Conservation (phyloP, 2,329 filamentous ascomycete species). For the Colletotrichum graminicola region DNA sequence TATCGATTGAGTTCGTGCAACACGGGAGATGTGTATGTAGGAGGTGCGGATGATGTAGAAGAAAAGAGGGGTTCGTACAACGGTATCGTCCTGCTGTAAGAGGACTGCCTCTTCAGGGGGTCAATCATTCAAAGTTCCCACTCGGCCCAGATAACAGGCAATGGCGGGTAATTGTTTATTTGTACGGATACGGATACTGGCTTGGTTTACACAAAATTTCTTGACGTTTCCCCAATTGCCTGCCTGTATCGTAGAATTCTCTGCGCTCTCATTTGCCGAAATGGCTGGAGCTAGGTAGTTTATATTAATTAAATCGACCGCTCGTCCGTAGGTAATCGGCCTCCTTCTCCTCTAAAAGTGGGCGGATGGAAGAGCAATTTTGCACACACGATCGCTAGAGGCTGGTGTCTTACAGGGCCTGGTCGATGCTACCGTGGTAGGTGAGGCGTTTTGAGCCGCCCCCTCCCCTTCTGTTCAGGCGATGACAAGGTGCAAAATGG, state of each 20-base stretch:
- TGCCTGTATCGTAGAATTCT: constrained; percentile 31
- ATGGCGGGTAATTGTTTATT: constrained; percentile 27
- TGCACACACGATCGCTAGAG: constrained; percentile 4
- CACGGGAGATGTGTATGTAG: constrained; percentile 25
- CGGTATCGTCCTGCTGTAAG: constrained; percentile 4
- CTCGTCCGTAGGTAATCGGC: constrained; percentile 13
- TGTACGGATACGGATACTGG: no score
- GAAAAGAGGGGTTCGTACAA: neutral
- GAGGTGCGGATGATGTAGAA: neutral
- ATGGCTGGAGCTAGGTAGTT: neutral
- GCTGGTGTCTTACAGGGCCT: constrained; percentile 32
- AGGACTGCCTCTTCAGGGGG: constrained; percentile 4
- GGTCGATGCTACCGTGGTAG: neutral
- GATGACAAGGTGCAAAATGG: constrained; percentile 8
- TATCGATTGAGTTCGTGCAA: constrained; percentile 36
- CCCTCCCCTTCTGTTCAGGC: neutral
- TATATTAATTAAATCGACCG: constrained; percentile 34
- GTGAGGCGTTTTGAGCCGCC: neutral
- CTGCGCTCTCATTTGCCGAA: constrained; percentile 21
- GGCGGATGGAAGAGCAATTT: constrained; percentile 9
- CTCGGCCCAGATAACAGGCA: constrained; percentile 8
- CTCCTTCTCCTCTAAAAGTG: constrained; percentile 34
- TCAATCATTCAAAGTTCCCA: neutral
- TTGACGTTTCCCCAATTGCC: constrained; percentile 11
- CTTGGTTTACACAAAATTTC: neutral